A percentile compares a stretch with the other conserved stretches of the same genome.
These are phyloP conservation scores for Adiantum capillusveneris DNA, from an alignment of 75 land plant species.

Conservation along the genomic window DNA sequence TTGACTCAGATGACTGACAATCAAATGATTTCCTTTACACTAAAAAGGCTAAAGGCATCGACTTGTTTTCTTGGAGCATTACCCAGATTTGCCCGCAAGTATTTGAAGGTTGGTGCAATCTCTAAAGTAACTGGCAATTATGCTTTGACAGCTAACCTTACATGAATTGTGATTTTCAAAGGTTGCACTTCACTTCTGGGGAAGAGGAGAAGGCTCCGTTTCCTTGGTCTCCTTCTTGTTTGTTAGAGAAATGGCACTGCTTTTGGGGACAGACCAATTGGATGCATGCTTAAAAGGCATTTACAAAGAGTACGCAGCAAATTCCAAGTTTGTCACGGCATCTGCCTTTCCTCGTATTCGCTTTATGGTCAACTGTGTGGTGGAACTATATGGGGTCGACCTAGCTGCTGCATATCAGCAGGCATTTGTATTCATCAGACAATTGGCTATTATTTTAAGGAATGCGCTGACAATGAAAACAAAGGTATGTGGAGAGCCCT, in stretches of 20 bases:
- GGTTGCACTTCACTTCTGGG: slow-evolving; percentile 90
- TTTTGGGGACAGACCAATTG: slow-evolving; percentile 69
- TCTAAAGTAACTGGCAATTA: not conserved
- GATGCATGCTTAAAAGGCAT: slow-evolving; percentile 61
- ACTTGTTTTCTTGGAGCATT: slow-evolving; percentile 64
- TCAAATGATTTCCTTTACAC: slow-evolving; percentile 70
- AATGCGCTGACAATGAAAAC: slow-evolving; percentile 69
- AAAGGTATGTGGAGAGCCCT: slow-evolving; percentile 38
- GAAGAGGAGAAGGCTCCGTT: slow-evolving; percentile 74
- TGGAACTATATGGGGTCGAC: slow-evolving; percentile 76
- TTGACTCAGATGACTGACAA: slow-evolving; percentile 85
- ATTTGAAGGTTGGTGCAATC: slow-evolving; percentile 52
- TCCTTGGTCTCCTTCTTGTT: slow-evolving; percentile 70
- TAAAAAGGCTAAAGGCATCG: slow-evolving; percentile 59
- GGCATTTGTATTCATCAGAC: slow-evolving; percentile 86
- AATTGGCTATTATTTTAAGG: slow-evolving; percentile 72
- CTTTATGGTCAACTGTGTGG: slow-evolving; percentile 80
- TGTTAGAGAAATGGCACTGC: slow-evolving; percentile 63
- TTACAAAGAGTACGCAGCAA: slow-evolving; percentile 60
- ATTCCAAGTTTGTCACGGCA: slow-evolving; percentile 55
- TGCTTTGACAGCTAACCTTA: not conserved
- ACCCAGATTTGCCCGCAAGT: slow-evolving; percentile 61
- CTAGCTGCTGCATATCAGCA: slow-evolving; percentile 68
- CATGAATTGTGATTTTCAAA: slow-evolving; percentile 9
- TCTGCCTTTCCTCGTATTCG: slow-evolving; percentile 67